phyloP scores from a whole-genome alignment of 768 basidiomycete genomes.

The Daedalea quercina region DNA sequence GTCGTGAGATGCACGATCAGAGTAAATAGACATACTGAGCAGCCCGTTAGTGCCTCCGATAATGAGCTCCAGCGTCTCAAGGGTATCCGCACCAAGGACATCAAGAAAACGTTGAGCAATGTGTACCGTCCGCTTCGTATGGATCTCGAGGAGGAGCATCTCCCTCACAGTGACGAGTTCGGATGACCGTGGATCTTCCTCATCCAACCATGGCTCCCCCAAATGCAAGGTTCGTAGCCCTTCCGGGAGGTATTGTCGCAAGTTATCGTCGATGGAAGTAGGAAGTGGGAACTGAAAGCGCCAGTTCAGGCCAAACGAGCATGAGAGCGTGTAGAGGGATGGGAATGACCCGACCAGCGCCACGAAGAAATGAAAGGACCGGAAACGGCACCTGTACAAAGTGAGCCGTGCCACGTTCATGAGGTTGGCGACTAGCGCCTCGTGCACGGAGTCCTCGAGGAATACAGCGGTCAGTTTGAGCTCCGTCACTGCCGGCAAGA shows the following conservation, averaged over 20 bases:
- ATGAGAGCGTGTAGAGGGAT: background rate
- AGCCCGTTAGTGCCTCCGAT: constrained; percentile 3
- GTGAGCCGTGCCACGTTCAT: background rate
- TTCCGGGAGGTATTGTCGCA: background rate
- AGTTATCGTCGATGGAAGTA: background rate
- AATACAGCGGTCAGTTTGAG: background rate
- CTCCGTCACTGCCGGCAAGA: constrained; percentile 3
- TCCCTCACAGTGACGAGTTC: background rate
- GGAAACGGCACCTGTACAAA: background rate
- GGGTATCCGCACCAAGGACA: background rate
- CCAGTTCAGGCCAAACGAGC: background rate
- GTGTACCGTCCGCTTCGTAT: background rate
- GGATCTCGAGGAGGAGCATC: background rate
- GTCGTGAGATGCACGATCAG: no score
- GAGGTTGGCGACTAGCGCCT: background rate
- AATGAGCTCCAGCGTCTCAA: constrained; percentile 4
- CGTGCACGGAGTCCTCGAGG: background rate
- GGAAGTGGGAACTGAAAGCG: background rate
- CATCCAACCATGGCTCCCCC: background rate
- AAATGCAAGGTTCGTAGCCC: background rate
- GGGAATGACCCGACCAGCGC: background rate
- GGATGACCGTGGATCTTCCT: background rate
- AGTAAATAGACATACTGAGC: background rate
- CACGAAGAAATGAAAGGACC: background rate
- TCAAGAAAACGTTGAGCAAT: background rate